Evolutionary conservation across 805 yeast genomes (phyloP), one percentile per base, ranked within the genome.

Genomic region (Metschnikowia baotianmanensis): DNA sequence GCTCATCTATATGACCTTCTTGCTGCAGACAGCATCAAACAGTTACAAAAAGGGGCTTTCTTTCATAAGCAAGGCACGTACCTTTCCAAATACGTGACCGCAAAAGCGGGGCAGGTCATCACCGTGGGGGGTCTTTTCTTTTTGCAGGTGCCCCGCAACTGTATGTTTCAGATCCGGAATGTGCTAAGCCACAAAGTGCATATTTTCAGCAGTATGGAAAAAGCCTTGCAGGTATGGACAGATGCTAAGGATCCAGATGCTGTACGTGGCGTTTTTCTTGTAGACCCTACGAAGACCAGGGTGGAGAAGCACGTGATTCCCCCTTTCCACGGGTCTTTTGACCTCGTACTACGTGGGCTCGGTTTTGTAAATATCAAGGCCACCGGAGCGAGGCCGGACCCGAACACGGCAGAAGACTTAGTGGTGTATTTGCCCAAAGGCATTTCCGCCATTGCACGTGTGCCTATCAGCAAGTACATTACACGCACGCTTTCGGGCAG

Each of bases 271-370:
- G 40, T 42, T 18, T 52, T 41, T 62, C 40, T 53, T 25, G 45
- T 42, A 15, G 38, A 45, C n/a, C 34, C 43, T 12, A 19, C 8
- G 1, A 32, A 34, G 5, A 41, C 48, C 2, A 22, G 35, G 5
- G 42, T 45, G 27, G 48, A 43, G 22, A 40, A 52, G 34, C 81
- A 72, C 46, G 66, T 76, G 2, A 67, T 85, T 3, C 91, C 93
- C 0, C 86, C 87, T n/a, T 84, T 84, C 50, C 66, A 61, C 43
- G 91, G 91, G 0, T 56, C 75, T 4, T 62, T 85, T 8, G 95
- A 85, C 51, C 52, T 85, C 20, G 83, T 85, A 2, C 50, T 85
- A 8, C 77, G 76, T 38, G 80, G 79, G 45, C 56, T 80, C n/a
- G 93, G 93, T 0, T 80, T 72, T 50, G 46, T 84, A 2, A 74